Evolutionary conservation across 2,329 filamentous ascomycete genomes (phyloP), one percentile per base, ranked within the genome.

Genomic region (Cordyceps tenuipes): DNA sequence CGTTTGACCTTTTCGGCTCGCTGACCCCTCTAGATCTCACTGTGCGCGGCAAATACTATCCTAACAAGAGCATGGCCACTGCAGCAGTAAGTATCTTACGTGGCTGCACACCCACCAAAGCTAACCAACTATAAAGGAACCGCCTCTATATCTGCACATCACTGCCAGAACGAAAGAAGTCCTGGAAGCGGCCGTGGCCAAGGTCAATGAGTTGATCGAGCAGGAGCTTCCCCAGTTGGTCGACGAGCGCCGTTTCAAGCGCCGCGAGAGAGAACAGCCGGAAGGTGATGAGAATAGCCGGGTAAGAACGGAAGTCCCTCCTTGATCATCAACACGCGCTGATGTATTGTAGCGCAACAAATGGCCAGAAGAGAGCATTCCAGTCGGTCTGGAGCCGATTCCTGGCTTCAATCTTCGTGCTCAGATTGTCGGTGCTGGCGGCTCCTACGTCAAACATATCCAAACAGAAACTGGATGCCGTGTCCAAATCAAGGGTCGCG

Each of bases 281-380:
- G 94, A 97, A 74, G 85, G 91, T 7, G 93, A 97, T 69, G 91
- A 96, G 70, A 91, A 88, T 72, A 93, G 92, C 65, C 85, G 93
- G 69, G 91, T 96, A 84, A 70, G 81, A 62, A 46, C n/a, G n/a
- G 48, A 48, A 21, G 53, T 39, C 17, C n/a, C 15, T 17, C 41
- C 2, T 26, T 10, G 61, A 63, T 41, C 39, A 29, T 69, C 58
- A 52, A 43, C 19, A 21, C 34, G 12, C 15, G 48, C 62, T 64
- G 59, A 61, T 41, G 12, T 21, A 17, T n/a, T 44, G 36, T 66
- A 96, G 91, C 91, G 92, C 66, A 99, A 97, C 66, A 99, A 97
- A 90, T 99, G 94, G 94, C 93, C 94, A 1, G 94, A 97, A 70
- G 91, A 97, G 76, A 91, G 89, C 68, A 96, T 99, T 54, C 87